Conservation (phyloP, 345 rosid species). For the Citrus trifoliata region DNA sequence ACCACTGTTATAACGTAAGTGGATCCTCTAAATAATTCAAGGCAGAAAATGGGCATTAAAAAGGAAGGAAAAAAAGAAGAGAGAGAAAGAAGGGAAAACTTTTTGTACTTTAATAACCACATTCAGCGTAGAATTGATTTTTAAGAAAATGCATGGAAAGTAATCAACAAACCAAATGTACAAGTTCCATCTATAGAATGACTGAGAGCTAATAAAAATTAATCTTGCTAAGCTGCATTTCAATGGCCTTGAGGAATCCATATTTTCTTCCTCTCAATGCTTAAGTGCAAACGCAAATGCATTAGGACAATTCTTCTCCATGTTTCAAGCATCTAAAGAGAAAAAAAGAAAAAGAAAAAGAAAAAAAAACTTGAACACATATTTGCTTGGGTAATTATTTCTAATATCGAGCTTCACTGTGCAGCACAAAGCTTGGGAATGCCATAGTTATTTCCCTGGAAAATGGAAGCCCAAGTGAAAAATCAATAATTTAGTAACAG, state of each 20-base stretch:
- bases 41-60: too few species aligned
- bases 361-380: neutral
- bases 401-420: conserved; percentile 35
- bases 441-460: conserved; percentile 56
- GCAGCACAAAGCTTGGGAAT: conserved; percentile 60
- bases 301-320: neutral
- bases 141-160: neutral
- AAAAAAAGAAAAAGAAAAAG: neutral
- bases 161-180: neutral
- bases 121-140: neutral
- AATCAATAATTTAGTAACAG: neutral
- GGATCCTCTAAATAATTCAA: neutral
- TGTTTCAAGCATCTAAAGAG: neutral
- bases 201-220: neutral
- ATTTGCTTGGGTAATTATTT: neutral
- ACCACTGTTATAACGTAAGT: too few species aligned
- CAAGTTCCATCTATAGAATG: neutral
- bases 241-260: neutral
- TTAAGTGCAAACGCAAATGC: neutral
- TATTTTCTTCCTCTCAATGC: neutral
- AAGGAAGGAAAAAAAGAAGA: too few species aligned
- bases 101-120: neutral
- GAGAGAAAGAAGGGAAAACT: too few species aligned
- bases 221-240: neutral
- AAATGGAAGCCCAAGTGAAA: neutral